Evolutionary conservation across 2,329 filamentous ascomycete genomes (phyloP), one percentile per base, ranked within the genome.

Genomic region (Trichocomaceae sp.): DNA sequence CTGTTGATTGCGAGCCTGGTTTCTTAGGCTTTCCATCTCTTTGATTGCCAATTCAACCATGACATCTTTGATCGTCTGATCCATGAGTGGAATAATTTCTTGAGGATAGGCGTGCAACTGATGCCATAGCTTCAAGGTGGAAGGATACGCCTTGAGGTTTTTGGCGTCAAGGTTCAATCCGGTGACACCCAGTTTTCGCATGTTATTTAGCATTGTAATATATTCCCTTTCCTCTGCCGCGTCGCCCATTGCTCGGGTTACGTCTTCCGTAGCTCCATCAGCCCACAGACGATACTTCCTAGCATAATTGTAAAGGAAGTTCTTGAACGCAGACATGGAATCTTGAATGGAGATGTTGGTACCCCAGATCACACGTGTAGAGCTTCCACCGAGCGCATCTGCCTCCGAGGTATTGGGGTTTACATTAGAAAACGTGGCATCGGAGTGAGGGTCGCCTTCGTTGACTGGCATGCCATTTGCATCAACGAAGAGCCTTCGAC

Each of bases 51-150:
- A 76, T 66, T 96, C 91, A 22, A 93, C 83, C 86, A 97, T 95
- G 52, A 90, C 79, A 72, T 99, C 92, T 67, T 96, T 95, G 50
- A 96, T 83, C 5, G 85, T 85, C 70, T 95, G 89, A 79, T 99
- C 95, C 87, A 99, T 96, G 47, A 97, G 80, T 2, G 92, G 91
- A 45, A 99, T 87, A 52, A 99, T 91, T 79, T 99, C 93, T 66
- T 93, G 90, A 0, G 93, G 93, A 66, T 96, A 99, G 13, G 88
- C 86, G 69, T 95, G 89, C 56, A 95, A 78, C 71, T 99, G 95
- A 69, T 97, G 88, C 88, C 90, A 97, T 54, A 99, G 78, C 74
- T 97, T 97, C 63, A 86, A 79, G 0, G 93, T 97, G 1, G 90
- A 85, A 2, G 95, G 93, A 68, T 96, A 99, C 12, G 91, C 81